A percentile compares a stretch with the other conserved stretches of the same genome.
These are phyloP conservation scores for Gliomastix tumulicola DNA, from an alignment of 2,329 filamentous ascomycete species.

Conservation along the genomic window DNA sequence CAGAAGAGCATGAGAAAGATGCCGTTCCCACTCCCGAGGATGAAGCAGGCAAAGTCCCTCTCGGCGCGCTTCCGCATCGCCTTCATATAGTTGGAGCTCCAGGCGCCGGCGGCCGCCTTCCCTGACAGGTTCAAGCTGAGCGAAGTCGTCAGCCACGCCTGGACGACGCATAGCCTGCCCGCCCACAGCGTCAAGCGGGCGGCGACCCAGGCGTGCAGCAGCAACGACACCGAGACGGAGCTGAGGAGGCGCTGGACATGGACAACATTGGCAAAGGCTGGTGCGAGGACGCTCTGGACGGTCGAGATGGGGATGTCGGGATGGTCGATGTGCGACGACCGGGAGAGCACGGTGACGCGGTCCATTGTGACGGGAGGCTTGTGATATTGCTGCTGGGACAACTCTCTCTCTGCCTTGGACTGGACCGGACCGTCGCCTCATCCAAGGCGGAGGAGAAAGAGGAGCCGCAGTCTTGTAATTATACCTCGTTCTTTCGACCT, in stretches of 20 bases:
- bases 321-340: conserved; percentile 1
- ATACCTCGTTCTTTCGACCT: not conserved
- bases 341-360: conserved; percentile 4
- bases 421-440: too few species aligned
- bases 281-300: conserved; percentile 21
- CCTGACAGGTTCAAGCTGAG: conserved; percentile 19
- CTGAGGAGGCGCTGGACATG: conserved; percentile 25
- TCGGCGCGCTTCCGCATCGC: conserved; percentile 38
- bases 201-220: conserved; percentile 20
- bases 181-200: conserved; percentile 17
- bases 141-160: conserved; percentile 17
- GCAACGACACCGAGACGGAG: conserved; percentile 19
- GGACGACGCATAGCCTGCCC: conserved; percentile 14
- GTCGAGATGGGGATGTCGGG: not conserved
- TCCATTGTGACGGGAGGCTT: conserved; percentile 3
- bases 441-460: not conserved
- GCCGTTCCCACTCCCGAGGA: conserved; percentile 42
- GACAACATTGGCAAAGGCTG: conserved; percentile 23
- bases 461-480: not conserved
- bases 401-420: too few species aligned
- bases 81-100: conserved; percentile 27
- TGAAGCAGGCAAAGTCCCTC: conserved; percentile 42
- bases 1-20: conserved; percentile 46
- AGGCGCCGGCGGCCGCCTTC: conserved; percentile 18
- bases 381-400: too few species aligned